Conservation (phyloP, 2,329 filamentous ascomycete species). For the Akanthomyces uredinophilus region DNA sequence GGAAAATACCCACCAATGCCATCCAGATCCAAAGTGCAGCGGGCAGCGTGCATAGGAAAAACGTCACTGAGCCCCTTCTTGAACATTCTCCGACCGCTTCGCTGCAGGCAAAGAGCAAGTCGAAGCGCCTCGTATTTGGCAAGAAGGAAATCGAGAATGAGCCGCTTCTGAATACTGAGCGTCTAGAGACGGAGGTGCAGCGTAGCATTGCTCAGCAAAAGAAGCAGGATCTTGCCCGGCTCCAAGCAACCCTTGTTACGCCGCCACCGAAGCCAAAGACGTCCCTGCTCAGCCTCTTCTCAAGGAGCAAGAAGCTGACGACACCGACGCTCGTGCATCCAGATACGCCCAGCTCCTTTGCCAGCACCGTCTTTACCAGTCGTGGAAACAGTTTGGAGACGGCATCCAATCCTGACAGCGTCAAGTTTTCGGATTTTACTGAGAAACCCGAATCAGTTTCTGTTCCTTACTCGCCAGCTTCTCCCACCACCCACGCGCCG, state of each 20-base stretch:
- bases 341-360: constrained; percentile 29
- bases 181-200: constrained; percentile 43
- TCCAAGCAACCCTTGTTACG: constrained; percentile 38
- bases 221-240: constrained; percentile 42
- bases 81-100: background rate
- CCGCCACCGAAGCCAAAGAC: constrained; percentile 29
- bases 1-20: background rate
- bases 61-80: constrained; percentile 17
- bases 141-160: background rate
- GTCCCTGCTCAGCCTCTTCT: constrained; percentile 43
- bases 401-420: constrained; percentile 13
- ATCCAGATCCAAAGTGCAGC: background rate
- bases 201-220: constrained; percentile 46
- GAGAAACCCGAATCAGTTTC: background rate
- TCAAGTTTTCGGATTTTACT: background rate
- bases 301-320: constrained; percentile 35
- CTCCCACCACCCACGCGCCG: background rate
- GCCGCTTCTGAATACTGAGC: constrained; percentile 23
- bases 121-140: constrained; percentile 1
- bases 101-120: background rate
- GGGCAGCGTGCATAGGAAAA: background rate
- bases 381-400: constrained; percentile 30
- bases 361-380: constrained; percentile 32
- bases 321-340: constrained; percentile 22
- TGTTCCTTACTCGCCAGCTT: background rate